These are phyloP conservation scores for Trichoderma pleuroti DNA, from an alignment of 2,329 filamentous ascomycete genomes.

Conservation along the genomic window DNA sequence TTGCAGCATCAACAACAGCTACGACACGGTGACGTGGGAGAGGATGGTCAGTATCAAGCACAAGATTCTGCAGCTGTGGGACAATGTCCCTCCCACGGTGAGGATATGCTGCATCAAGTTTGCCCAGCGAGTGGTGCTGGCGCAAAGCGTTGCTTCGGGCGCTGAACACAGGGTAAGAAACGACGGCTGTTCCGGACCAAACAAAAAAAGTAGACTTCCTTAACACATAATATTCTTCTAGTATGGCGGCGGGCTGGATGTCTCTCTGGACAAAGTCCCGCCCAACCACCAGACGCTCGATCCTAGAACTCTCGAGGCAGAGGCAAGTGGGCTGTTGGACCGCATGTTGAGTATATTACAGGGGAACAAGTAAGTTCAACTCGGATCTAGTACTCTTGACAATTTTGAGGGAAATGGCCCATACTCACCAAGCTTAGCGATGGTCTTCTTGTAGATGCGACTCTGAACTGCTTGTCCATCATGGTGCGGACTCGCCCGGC, in stretches of 20 bases:
- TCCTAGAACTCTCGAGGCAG: conserved; percentile 79
- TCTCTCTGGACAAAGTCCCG: conserved; percentile 82
- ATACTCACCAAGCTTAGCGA: conserved; percentile 54
- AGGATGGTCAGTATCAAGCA: conserved; percentile 85
- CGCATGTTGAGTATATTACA: conserved; percentile 81
- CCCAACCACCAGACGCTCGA: conserved; percentile 78
- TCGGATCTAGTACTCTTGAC: background rate
- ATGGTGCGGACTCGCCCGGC: conserved; percentile 78
- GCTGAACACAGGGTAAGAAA: conserved; percentile 73
- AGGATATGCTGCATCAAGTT: conserved; percentile 97
- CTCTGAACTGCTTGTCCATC: conserved; percentile 80
- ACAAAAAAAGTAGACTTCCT: background rate
- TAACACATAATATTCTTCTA: conserved; percentile 29
- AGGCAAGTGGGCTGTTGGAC: conserved; percentile 86
- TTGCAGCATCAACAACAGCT: conserved; percentile 77
- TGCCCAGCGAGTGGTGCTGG: conserved; percentile 85
- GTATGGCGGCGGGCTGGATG: conserved; percentile 58
- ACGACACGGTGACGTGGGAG: conserved; percentile 80
- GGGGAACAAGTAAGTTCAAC: conserved; percentile 67
- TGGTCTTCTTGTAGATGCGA: conserved; percentile 83
- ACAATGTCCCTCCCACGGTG: conserved; percentile 69
- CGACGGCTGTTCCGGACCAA: background rate
- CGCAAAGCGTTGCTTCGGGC: conserved; percentile 81
- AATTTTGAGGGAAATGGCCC: background rate
- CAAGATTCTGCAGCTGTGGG: conserved; percentile 85